Percentiles rank a stretch among this genome's conserved stretches.
phyloP scores from a whole-genome alignment of 1,284 basidiomycete genomes.

The Xerocomus amazonicus region DNA sequence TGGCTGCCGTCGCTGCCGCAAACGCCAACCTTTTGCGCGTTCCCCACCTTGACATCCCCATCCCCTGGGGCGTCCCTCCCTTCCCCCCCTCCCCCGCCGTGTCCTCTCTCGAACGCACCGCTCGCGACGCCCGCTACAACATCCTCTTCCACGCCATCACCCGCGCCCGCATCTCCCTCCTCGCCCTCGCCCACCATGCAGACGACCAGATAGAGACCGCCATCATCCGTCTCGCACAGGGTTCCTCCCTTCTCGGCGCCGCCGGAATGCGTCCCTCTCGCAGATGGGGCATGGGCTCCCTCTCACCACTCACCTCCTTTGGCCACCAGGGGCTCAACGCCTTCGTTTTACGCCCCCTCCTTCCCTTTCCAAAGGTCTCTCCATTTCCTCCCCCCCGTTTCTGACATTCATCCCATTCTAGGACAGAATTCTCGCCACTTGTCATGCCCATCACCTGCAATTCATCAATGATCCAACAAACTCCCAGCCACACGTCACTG shows the following conservation, averaged over 20 bases:
- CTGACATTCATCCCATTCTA: constrained; percentile 28
- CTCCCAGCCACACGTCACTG: constrained; percentile 63
- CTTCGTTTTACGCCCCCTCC: constrained; percentile 68
- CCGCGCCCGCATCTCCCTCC: constrained; percentile 32
- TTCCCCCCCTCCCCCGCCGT: constrained; percentile 44
- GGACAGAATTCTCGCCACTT: constrained; percentile 74
- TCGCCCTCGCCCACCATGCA: constrained; percentile 70
- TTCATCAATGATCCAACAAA: constrained; percentile 69
- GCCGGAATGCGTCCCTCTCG: constrained; percentile 63
- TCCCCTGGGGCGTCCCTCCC: constrained; percentile 54
- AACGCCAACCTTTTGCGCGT: constrained; percentile 46
- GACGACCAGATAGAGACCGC: constrained; percentile 80
- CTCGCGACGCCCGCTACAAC: constrained; percentile 57
- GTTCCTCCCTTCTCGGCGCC: constrained; percentile 52
- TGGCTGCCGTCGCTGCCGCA: constrained; percentile 48
- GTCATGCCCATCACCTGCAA: constrained; percentile 52
- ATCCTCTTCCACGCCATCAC: constrained; percentile 52
- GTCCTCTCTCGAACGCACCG: constrained; percentile 48
- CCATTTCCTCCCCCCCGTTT: constrained; percentile 7
- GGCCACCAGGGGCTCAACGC: constrained; percentile 56
- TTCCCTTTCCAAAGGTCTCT: constrained; percentile 62
- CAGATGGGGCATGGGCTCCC: constrained; percentile 71
- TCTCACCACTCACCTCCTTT: constrained; percentile 36
- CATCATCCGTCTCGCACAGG: constrained; percentile 60
- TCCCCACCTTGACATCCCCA: constrained; percentile 41